A percentile compares a stretch with the other conserved stretches of the same genome.
Evolutionary conservation across 768 basidiomycete genomes (phyloP).

Genomic region (Kwoniella botswanensis): DNA sequence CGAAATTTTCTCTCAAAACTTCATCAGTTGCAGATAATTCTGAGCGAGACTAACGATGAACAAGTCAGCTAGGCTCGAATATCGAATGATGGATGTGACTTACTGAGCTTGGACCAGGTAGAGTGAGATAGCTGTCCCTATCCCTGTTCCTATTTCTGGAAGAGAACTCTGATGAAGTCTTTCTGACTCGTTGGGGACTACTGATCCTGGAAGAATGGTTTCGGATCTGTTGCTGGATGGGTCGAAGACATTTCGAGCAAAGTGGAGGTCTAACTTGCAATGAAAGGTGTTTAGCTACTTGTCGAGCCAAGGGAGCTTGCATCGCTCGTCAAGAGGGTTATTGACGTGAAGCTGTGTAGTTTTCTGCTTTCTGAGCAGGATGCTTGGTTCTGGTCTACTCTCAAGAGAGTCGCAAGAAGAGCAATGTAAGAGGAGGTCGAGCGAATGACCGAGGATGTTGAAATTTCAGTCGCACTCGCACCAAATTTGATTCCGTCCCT

Average conservation of each 20-base stretch:
- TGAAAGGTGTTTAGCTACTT: background rate
- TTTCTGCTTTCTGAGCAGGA: background rate
- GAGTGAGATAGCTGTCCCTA: background rate
- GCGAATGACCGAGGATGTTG: background rate
- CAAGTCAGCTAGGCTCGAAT: background rate
- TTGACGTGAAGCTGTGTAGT: background rate
- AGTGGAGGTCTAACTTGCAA: background rate
- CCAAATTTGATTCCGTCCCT: constrained; percentile 7
- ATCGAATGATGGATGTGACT: background rate
- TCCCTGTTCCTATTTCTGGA: background rate
- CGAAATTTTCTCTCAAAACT: background rate
- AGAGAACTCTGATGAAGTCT: constrained; percentile 17
- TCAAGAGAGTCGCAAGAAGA: background rate
- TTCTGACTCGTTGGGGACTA: constrained; percentile 1
- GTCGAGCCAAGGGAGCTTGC: constrained; percentile 1
- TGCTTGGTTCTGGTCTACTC: too few species aligned
- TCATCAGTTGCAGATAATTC: background rate
- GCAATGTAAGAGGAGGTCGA: background rate
- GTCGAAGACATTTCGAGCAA: constrained; percentile 12
- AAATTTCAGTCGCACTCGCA: background rate
- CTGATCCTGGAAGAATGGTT: background rate
- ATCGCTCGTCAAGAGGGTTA: background rate
- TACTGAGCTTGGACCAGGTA: constrained; percentile 6
- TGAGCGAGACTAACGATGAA: constrained; percentile 3
- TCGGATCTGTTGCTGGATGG: constrained; percentile 2